A percentile compares a stretch with the other conserved stretches of the same genome.
These are phyloP conservation scores for Bipolaris sorokiniana DNA, from an alignment of 2,329 filamentous ascomycete species.

Conservation along the genomic window DNA sequence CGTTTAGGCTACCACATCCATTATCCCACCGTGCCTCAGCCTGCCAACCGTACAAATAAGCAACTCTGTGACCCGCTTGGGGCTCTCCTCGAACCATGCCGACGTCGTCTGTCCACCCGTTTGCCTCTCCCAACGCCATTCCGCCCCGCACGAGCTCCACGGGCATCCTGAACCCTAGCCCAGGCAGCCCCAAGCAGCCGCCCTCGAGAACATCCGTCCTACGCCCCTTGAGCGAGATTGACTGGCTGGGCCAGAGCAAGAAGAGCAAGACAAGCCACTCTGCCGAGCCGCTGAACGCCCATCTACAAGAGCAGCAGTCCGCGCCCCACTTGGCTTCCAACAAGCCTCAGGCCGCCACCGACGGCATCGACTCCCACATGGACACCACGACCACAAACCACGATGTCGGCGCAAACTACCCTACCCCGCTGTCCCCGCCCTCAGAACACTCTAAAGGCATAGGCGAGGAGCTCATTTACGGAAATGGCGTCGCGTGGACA, in stretches of 20 bases:
- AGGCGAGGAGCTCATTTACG: constrained; percentile 51
- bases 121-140: constrained; percentile 49
- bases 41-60: constrained; percentile 2
- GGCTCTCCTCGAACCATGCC: constrained; percentile 24
- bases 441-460: constrained; percentile 35
- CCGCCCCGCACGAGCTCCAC: constrained; percentile 49
- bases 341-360: background rate
- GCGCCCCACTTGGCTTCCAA: constrained; percentile 5
- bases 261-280: constrained; percentile 46
- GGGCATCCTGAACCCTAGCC: constrained; percentile 41
- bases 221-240: constrained; percentile 47
- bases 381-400: constrained; percentile 5
- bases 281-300: constrained; percentile 19
- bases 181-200: constrained; percentile 33
- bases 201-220: constrained; percentile 35
- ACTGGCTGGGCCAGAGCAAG: constrained; percentile 50
- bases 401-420: constrained; percentile 32
- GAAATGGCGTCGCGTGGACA: constrained; percentile 64
- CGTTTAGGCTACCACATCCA: constrained; percentile 6
- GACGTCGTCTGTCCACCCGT: constrained; percentile 32
- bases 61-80: constrained; percentile 3
- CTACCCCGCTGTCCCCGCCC: constrained; percentile 40
- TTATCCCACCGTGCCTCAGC: constrained; percentile 14
- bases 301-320: constrained; percentile 14
- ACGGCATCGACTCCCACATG: constrained; percentile 8